These are phyloP conservation scores for Plasmodium adleri DNA, from an alignment of 169 alveolate species.

Conservation along the genomic window DNA sequence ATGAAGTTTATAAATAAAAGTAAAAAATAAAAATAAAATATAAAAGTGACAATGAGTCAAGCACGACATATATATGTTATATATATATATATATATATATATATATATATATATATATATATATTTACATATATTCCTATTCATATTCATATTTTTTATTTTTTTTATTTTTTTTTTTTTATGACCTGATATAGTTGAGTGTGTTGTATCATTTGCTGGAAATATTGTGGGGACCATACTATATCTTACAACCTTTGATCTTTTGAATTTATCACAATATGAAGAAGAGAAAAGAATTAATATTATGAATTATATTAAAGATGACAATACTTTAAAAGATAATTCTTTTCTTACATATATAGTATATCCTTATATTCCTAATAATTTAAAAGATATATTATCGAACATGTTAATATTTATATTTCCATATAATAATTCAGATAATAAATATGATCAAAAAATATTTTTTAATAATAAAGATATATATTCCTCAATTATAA, in stretches of 20 bases:
- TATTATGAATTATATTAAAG: constrained; percentile 21
- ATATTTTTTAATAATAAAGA: constrained; percentile 16
- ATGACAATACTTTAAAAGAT: not conserved
- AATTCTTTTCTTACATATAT: constrained; percentile 26
- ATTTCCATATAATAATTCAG: constrained; percentile 11
- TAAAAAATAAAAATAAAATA: constrained; percentile 3
- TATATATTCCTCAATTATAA: constrained; percentile 36
- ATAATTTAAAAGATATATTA: not conserved
- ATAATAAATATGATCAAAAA: constrained; percentile 15
- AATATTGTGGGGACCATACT: constrained; percentile 15
- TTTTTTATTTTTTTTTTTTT: not conserved
- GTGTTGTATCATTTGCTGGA: not conserved
- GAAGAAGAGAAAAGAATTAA: not conserved
- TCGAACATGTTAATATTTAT: constrained; percentile 4
- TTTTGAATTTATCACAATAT: not conserved
- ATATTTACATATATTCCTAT: not conserved
- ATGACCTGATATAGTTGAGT: constrained; percentile 32
- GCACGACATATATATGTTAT: no score
- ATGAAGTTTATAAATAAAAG: constrained; percentile 27
- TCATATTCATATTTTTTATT: not conserved
- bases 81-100: not conserved
- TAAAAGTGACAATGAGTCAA: not conserved
- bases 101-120: not conserved
- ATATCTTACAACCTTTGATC: not conserved
- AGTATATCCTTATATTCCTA: constrained; percentile 23